Evolutionary conservation across 2,329 filamentous ascomycete genomes (phyloP), one percentile per base, ranked within the genome.

Genomic region (Fusarium dimerum): DNA sequence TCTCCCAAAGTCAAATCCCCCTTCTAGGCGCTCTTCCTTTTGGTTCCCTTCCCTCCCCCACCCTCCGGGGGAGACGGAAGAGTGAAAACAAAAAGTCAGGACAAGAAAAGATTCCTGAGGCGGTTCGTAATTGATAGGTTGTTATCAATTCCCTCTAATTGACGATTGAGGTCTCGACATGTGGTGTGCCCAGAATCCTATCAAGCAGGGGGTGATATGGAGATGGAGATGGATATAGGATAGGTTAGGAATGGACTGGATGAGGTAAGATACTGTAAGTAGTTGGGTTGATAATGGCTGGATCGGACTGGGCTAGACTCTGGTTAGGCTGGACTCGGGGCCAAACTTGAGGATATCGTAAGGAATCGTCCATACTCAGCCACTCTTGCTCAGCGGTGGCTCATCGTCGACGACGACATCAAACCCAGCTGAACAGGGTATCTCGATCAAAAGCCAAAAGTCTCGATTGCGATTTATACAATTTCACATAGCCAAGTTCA

Each of bases 101-200:
- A 26, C 20, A 26, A 26, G 20, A 26, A 26, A 26, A 26, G 20
- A 26, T 26, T 26, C 32, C 32, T 36, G 13, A 36, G 32, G 32
- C 32, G 10, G 32, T 12, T 15, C 32, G 13, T 36, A 9, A 36
- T 15, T 36, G 32, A 36, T 36, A 36, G 32, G 32, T 36, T 56
- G 50, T 38, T 60, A 55, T 51, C 56, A 52, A 53, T 47, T 40
- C 26, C 39, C 13, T 17, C 51, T 52, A 52, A 46, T 44, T 59
- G 51, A 52, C 59, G 55, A 61, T 55, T 56, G 48, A 58, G 52
- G 48, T 45, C 43, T 49, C 55, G 58, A 64, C 62, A 66, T 66
- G 64, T 67, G 63, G 62, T 65, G 45, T 46, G 46, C 42, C 48
- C 48, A 32, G 40, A 43, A 50, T 48, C 63, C 63, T 65, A 66